Base-by-base conservation (phyloP, 441 rosid species). In the Brassica hybrid region DNA sequence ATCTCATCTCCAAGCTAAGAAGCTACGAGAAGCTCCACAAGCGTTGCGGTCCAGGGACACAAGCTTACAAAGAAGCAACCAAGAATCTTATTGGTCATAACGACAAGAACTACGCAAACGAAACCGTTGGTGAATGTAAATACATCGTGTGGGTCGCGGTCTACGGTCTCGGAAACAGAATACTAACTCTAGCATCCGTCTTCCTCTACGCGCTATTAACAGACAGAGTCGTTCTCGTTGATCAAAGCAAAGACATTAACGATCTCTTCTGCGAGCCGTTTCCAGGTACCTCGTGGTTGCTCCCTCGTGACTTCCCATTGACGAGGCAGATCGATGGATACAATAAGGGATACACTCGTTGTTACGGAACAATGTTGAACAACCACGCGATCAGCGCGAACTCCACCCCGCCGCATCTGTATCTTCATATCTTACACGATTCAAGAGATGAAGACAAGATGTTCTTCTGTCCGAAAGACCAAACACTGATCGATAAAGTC, bases 91-190 rank as follows among this genome's bases (percentile, higher is more conserved):
- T 5, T 67, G 69, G 74, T 69, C 77, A 80, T 13, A 61, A 78
- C n/a, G n/a, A n/a, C 18, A 71, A 52, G 10, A 66, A 41, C 16
- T 84, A 52, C 41, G 73, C 81, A 38, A 68, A 4, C 23, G 48
- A 7, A 7, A 50, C 65, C 43, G 82, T 52, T 45, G 79, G 81
- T 41, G 89, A 82, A 19, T 90, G 95, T 79, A 84, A 76, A 63
- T 92, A 90, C 59, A 72, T 90, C n/a, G 94, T 92, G 21, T 92
- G 96, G 97, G 78, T 88, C 14, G 84, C 89, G 3, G 88, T 61
- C 43, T 89, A 89, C 71, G 94, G 96, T 7, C 87, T 92, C 69
- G 97, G 96, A 27, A 92, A 92, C 84, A 86, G 93, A 81, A 89
- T 92, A 25, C 66, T 92, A 12, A 76, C 93, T 36, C 78, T 92